phyloP scores from a whole-genome alignment of 345 rosid species.

The Orychophragmus violaceus region DNA sequence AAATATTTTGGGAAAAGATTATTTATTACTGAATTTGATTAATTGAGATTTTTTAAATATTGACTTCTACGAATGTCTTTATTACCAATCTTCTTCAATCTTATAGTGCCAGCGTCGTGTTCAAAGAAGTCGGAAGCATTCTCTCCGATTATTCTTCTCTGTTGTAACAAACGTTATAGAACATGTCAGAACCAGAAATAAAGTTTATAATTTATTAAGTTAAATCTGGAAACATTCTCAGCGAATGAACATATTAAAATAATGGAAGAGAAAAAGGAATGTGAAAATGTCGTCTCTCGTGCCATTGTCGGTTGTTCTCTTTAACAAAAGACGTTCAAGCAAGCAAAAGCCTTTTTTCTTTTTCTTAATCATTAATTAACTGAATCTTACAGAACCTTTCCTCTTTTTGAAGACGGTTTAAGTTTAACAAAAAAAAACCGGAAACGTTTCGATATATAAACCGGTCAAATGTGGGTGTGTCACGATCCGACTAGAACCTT shows the following conservation, averaged over 20 bases:
- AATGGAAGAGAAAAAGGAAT: neutral
- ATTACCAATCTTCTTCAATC: constrained; percentile 18
- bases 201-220: neutral
- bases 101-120: constrained; percentile 23
- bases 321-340: neutral
- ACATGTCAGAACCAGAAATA: constrained; percentile 1
- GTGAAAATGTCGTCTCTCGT: constrained; percentile 9
- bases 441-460: constrained; percentile 20
- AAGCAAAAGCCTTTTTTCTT: neutral
- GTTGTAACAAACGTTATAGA: neutral
- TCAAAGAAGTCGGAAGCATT: constrained; percentile 13
- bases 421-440: neutral
- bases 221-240: neutral
- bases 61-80: neutral
- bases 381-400: neutral
- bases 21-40: neutral
- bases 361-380: neutral
- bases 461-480: constrained; percentile 9
- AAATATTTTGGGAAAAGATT: neutral
- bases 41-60: neutral
- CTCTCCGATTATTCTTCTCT: constrained; percentile 17
- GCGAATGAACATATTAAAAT: neutral
- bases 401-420: neutral
- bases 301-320: neutral
- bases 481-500: neutral